Base-by-base conservation (phyloP, 164 flowering plant species). In the Litsea cubeba region DNA sequence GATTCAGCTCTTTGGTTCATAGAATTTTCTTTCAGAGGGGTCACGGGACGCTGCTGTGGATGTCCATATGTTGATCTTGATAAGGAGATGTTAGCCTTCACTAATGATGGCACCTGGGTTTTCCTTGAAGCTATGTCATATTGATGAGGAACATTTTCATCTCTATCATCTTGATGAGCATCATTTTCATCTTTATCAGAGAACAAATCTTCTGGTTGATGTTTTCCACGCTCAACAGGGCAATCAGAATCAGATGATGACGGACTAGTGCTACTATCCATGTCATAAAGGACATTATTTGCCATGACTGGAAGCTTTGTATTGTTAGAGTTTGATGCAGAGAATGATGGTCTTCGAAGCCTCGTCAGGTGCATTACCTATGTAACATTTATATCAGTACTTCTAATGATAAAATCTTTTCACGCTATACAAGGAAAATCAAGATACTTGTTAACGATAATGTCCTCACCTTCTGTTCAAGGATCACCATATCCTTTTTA, bases 181-280 rank as follows among this genome's bases (percentile, higher is more conserved):
- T 22, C 2, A 17, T 22, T 68, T 10, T 26, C 12, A 46, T 26
- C 40, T 28, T 17, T 4, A 26, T 18, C 26, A 17, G 54, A 12
- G 65, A 14, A 54, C 70, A 79, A 62, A 73, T 72, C 24, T 40
- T 49, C 80, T n/a, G 79, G 25, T 30, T 28, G 75, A 46, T 24
- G 50, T 2, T 54, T 40, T 17, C 46, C 71, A 66, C 65, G 76
- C 71, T 57, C 46, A 2, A 84, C 49, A 20, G 90, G 80, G 74
- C 77, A 50, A 73, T 94, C 97, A 65, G 97, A 89, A 81, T 91
- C 97, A 24, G 97, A 92, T 60, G 98, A 93, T 5, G 95, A 91
- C 23, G 92, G 86, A 66, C 89, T 83, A 3, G 91, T 86, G 67
- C 87, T 83, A 74, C 87, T 88, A 32, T 91, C 98, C 97, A 95